These are phyloP conservation scores for Biscutella laevigata DNA, from an alignment of 441 rosid genomes.

Conservation along the genomic window DNA sequence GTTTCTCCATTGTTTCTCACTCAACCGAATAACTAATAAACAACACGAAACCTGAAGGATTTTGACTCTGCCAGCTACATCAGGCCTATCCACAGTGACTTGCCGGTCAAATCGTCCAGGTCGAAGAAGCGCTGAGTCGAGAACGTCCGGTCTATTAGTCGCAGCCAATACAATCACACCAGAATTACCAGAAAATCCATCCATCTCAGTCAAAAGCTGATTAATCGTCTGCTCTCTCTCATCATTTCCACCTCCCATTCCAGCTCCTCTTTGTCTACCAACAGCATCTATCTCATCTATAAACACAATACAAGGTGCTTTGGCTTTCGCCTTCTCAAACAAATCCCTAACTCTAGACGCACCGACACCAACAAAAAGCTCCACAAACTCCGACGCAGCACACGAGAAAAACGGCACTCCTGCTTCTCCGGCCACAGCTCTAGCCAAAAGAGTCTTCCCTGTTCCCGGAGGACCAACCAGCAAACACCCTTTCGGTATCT, in stretches of 20 bases:
- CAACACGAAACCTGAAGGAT: conserved; percentile 84
- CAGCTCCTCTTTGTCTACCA: conserved; percentile 93
- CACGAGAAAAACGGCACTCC: conserved; percentile 75
- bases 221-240: conserved; percentile 85
- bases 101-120: conserved; percentile 85
- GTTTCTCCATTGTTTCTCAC: not conserved
- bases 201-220: conserved; percentile 86
- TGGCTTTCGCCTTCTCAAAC: conserved; percentile 71
- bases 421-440: conserved; percentile 84
- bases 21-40: not conserved
- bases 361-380: conserved; percentile 79
- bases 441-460: conserved; percentile 74
- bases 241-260: conserved; percentile 85
- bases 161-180: conserved; percentile 91
- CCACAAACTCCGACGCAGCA: conserved; percentile 82
- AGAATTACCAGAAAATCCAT: conserved; percentile 79
- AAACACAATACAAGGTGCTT: conserved; percentile 69
- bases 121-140: conserved; percentile 68
- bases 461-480: conserved; percentile 92
- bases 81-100: conserved; percentile 85
- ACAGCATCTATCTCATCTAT: conserved; percentile 89
- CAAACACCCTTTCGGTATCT: conserved; percentile 88
- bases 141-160: conserved; percentile 80
- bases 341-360: conserved; percentile 77
- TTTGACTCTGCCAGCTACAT: conserved; percentile 88